phyloP scores from a whole-genome alignment of 2,329 filamentous ascomycete species.

The Ophiostoma populinum region DNA sequence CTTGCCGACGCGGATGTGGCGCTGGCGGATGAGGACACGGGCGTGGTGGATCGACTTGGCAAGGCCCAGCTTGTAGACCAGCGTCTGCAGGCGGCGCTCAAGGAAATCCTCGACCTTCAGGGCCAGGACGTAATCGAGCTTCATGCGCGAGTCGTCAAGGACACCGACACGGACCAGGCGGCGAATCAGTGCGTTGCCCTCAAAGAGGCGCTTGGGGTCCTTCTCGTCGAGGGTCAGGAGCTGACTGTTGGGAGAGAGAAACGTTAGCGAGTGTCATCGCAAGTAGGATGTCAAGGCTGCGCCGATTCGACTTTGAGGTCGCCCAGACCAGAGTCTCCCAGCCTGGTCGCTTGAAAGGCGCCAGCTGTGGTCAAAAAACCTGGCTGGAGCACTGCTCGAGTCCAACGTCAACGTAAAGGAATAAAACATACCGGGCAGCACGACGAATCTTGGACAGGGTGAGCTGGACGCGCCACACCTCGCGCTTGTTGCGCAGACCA shows the following conservation, averaged over 20 bases:
- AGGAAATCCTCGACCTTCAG: conserved; percentile 99
- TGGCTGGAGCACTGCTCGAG: too few relatives aligned
- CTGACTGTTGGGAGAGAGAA: conserved; percentile 45
- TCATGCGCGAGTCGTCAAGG: conserved; percentile 99
- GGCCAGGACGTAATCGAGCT: conserved; percentile 99
- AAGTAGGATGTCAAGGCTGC: too few relatives aligned
- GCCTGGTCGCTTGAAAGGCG: too few relatives aligned
- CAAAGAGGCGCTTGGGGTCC: conserved; percentile 99
- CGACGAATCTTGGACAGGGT: conserved; percentile 99
- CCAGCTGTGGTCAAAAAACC: too few relatives aligned
- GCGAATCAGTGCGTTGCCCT: conserved; percentile 99
- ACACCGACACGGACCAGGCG: conserved; percentile 99
- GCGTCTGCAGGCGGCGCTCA: conserved; percentile 98
- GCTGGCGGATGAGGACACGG: conserved; percentile 98
- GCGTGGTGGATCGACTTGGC: conserved; percentile 99
- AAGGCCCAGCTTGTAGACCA: conserved; percentile 99
- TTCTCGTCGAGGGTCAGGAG: conserved; percentile 99
- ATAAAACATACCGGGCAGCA: conserved; percentile 76
- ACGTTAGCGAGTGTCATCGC: background rate
- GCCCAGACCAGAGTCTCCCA: too few relatives aligned
- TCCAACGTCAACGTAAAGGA: background rate
- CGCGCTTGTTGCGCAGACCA: conserved; percentile 99
- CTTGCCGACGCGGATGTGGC: conserved; percentile 99
- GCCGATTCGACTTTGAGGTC: too few relatives aligned
- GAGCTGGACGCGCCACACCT: conserved; percentile 99